Conservation (phyloP, 345 rosid genomes). For the Ceriops zippeliana region DNA sequence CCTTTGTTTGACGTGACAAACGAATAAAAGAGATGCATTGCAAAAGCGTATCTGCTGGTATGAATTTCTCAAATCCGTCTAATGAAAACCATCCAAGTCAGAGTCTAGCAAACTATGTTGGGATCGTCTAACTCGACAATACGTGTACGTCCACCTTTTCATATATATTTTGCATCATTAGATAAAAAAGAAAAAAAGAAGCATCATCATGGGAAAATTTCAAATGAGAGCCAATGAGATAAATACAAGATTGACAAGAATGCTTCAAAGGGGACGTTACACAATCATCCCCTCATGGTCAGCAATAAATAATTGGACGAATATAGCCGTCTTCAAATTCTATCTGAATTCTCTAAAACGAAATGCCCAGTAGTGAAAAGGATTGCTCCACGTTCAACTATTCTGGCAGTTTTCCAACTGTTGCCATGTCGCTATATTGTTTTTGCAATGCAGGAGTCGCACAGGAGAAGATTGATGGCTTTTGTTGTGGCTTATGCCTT, state of each 20-base stretch:
- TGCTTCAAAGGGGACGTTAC: not conserved
- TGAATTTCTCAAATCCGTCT: too few relatives aligned
- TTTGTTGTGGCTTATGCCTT: conserved; percentile 39
- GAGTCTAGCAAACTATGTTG: too few relatives aligned
- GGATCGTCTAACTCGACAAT: too few relatives aligned
- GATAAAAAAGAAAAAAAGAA: too few relatives aligned
- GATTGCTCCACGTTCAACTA: not conserved
- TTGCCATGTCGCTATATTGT: conserved; percentile 32
- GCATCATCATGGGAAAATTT: too few relatives aligned
- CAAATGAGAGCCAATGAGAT: too few relatives aligned
- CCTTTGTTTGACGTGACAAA: too few relatives aligned
- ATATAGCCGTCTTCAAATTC: not conserved
- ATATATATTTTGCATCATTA: too few relatives aligned
- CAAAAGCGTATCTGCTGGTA: too few relatives aligned
- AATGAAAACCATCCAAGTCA: too few relatives aligned
- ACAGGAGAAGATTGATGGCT: conserved; percentile 59
- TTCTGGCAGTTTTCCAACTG: conserved; percentile 6
- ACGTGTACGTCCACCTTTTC: too few relatives aligned
- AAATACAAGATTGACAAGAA: not conserved
- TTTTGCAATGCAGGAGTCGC: conserved; percentile 50
- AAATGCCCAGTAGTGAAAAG: not conserved
- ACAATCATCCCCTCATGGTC: not conserved
- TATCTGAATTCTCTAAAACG: not conserved
- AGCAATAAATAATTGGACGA: not conserved
- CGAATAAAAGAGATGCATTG: too few relatives aligned